These are phyloP conservation scores for Flaveria trinervia DNA, from an alignment of 129 eudicot species.

Conservation along the genomic window DNA sequence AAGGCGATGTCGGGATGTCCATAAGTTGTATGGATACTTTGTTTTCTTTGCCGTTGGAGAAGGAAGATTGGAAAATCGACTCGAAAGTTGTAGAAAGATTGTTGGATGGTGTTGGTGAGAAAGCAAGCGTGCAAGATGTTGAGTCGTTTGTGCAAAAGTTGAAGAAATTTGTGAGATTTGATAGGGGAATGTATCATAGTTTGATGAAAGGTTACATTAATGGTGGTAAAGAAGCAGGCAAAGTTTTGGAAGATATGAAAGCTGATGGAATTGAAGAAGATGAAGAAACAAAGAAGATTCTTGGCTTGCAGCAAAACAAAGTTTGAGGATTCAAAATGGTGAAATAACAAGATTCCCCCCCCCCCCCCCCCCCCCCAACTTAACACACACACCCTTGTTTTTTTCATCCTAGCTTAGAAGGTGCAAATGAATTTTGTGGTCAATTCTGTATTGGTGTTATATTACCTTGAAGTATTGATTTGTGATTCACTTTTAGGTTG, in stretches of 20 bases:
- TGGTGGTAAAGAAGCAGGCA: conserved; percentile 49
- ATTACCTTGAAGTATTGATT: not conserved
- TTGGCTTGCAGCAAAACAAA: conserved; percentile 27
- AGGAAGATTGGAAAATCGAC: conserved; percentile 48
- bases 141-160: conserved; percentile 41
- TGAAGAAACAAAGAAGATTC: conserved; percentile 54
- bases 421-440: conserved; percentile 2
- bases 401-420: not conserved
- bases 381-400: not conserved
- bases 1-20: conserved; percentile 44
- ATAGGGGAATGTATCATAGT: conserved; percentile 56
- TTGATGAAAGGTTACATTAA: conserved; percentile 45
- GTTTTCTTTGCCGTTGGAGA: conserved; percentile 37
- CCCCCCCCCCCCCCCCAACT: not conserved
- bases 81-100: conserved; percentile 30
- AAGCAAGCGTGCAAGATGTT: conserved; percentile 39
- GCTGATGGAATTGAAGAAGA: conserved; percentile 53
- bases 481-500: no score
- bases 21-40: conserved; percentile 47
- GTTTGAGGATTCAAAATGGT: conserved; percentile 15
- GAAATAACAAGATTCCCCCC: conserved; percentile 26
- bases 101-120: conserved; percentile 48
- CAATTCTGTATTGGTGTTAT: not conserved
- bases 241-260: conserved; percentile 49
- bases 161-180: conserved; percentile 41